Evolutionary conservation across 305 asterid species (phyloP).

Genomic region (Euphrasia arctica): DNA sequence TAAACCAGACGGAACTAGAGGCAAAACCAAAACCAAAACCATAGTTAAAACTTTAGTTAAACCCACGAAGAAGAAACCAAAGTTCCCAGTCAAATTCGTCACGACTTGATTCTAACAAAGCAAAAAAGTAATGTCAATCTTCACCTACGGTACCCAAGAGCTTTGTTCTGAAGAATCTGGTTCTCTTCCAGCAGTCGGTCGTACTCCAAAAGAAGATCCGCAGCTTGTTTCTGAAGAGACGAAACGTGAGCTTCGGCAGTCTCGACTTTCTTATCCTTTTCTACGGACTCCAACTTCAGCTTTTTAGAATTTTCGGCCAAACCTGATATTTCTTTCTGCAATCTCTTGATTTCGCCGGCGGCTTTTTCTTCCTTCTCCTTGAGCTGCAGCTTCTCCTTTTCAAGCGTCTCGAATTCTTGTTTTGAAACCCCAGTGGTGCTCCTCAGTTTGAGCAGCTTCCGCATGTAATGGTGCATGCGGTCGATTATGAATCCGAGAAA

Average conservation of each 20-base stretch:
- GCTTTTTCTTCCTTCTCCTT: constrained; percentile 63
- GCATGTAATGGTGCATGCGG: constrained; percentile 75
- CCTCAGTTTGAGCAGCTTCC: constrained; percentile 46
- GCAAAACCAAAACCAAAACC: neutral
- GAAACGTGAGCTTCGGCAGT: constrained; percentile 72
- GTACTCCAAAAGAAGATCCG: constrained; percentile 72
- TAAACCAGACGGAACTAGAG: neutral
- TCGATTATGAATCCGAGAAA: constrained; percentile 75
- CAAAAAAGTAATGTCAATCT: neutral
- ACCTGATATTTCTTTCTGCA: constrained; percentile 45
- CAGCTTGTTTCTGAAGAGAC: constrained; percentile 75
- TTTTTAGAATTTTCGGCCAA: constrained; percentile 47
- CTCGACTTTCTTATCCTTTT: constrained; percentile 58
- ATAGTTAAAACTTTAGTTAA: neutral
- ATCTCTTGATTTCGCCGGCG: constrained; percentile 40
- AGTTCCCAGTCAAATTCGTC: neutral
- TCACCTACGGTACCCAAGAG: constrained; percentile 42
- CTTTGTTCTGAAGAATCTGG: constrained; percentile 69
- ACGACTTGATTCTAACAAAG: neutral
- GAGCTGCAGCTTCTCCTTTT: constrained; percentile 53
- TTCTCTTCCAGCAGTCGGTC: constrained; percentile 77
- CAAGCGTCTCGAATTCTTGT: constrained; percentile 56
- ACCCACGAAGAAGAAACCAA: neutral
- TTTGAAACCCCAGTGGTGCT: constrained; percentile 49
- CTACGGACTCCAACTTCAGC: constrained; percentile 46